Conservation (phyloP, 331 rosid genomes). For the Malus hybrid region DNA sequence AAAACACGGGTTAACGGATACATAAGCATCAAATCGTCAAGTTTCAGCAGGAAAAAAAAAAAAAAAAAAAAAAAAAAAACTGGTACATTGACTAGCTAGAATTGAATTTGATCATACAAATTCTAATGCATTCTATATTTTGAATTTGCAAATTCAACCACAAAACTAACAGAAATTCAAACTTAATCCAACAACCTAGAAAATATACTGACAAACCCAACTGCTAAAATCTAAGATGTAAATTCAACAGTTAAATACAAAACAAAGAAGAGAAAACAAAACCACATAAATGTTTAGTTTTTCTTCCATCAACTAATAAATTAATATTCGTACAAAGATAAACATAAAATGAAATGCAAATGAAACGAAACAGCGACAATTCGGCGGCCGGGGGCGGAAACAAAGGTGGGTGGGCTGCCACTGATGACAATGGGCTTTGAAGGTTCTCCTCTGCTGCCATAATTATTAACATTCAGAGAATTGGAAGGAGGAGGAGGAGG, state of each 20-base stretch:
- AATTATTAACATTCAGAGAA: constrained; percentile 25
- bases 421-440: constrained; percentile 67
- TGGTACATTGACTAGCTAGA: background rate
- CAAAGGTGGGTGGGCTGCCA: constrained; percentile 84
- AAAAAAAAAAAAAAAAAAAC: too few species aligned
- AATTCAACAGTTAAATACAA: background rate
- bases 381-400: constrained; percentile 91
- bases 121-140: background rate
- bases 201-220: background rate
- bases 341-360: background rate
- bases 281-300: background rate
- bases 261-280: background rate
- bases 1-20: background rate
- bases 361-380: constrained; percentile 71
- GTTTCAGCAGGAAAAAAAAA: background rate
- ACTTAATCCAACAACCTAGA: background rate
- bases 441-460: constrained; percentile 1
- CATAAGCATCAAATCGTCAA: background rate
- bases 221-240: background rate
- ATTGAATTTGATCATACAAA: background rate
- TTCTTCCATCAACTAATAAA: background rate
- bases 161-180: background rate
- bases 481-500: constrained; percentile 22
- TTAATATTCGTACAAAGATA: background rate
- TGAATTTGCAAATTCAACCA: background rate